Evolutionary conservation across 345 rosid species (phyloP).

Genomic region (Balakata baccata): DNA sequence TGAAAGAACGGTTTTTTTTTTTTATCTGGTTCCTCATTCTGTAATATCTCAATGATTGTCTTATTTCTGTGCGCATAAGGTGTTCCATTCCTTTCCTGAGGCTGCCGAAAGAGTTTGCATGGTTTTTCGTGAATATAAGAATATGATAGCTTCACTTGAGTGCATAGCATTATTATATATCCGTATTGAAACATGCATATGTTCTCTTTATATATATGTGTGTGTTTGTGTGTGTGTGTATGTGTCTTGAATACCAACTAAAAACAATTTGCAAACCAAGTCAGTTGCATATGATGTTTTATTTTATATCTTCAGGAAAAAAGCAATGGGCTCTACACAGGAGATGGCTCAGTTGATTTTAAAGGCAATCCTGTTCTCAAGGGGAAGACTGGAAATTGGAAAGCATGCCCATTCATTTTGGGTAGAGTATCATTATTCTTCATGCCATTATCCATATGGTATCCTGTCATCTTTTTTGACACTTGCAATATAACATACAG

Average conservation of each 20-base stretch:
- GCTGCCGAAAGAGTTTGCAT: background rate
- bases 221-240: too few relatives aligned
- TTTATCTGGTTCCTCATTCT: background rate
- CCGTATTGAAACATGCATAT: too few relatives aligned
- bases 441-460: background rate
- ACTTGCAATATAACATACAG: conserved; percentile 29
- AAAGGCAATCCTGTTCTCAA: conserved; percentile 71
- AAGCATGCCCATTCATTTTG: conserved; percentile 91
- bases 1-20: background rate
- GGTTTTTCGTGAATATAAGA: background rate
- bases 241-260: background rate
- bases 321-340: conserved; percentile 49
- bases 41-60: background rate
- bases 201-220: too few relatives aligned
- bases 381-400: conserved; percentile 86
- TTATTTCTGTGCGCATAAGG: background rate
- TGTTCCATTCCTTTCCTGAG: background rate
- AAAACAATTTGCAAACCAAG: too few relatives aligned
- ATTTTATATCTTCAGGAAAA: conserved; percentile 32
- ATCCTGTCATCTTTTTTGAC: conserved; percentile 16
- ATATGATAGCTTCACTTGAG: background rate
- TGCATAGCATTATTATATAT: background rate
- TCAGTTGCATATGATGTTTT: conserved; percentile 1
- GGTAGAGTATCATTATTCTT: conserved; percentile 38
- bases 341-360: conserved; percentile 90